Conservation (phyloP, 2,329 filamentous ascomycete genomes). For the Cytospora piceae region DNA sequence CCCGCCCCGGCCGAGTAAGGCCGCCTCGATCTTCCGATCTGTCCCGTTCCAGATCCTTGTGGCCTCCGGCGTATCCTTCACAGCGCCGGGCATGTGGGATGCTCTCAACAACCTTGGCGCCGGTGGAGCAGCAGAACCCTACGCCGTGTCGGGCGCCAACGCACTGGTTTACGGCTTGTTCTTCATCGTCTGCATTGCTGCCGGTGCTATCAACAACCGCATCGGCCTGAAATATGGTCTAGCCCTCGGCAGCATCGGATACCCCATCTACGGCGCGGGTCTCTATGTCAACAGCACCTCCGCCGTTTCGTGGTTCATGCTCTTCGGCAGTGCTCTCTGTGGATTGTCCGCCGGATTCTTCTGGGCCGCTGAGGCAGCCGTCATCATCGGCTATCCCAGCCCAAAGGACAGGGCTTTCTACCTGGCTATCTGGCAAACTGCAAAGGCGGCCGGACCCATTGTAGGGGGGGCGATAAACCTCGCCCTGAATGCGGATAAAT, state of each 20-base stretch:
- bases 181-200: slow-evolving; percentile 51
- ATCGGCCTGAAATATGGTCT: slow-evolving; percentile 53
- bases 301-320: slow-evolving; percentile 56
- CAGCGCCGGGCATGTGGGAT: slow-evolving; percentile 57
- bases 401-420: slow-evolving; percentile 50
- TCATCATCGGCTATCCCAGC: slow-evolving; percentile 54
- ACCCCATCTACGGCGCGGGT: slow-evolving; percentile 51
- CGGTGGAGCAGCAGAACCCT: slow-evolving; percentile 55
- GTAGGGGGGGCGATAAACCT: slow-evolving; percentile 33
- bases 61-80: slow-evolving; percentile 51
- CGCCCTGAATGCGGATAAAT: slow-evolving; percentile 29
- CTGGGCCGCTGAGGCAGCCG: slow-evolving; percentile 55
- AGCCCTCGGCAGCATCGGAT: slow-evolving; percentile 49
- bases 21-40: slow-evolving; percentile 21
- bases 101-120: slow-evolving; percentile 59
- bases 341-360: slow-evolving; percentile 54
- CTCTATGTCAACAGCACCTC: slow-evolving; percentile 55
- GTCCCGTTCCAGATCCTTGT: slow-evolving; percentile 29
- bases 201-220: slow-evolving; percentile 52
- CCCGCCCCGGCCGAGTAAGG: slow-evolving; percentile 1
- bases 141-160: slow-evolving; percentile 56
- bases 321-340: slow-evolving; percentile 52
- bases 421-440: slow-evolving; percentile 47
- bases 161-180: slow-evolving; percentile 53
- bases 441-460: slow-evolving; percentile 28